phyloP scores from a whole-genome alignment of 140 eudicot genomes.

The Erigeron philadelphicus region DNA sequence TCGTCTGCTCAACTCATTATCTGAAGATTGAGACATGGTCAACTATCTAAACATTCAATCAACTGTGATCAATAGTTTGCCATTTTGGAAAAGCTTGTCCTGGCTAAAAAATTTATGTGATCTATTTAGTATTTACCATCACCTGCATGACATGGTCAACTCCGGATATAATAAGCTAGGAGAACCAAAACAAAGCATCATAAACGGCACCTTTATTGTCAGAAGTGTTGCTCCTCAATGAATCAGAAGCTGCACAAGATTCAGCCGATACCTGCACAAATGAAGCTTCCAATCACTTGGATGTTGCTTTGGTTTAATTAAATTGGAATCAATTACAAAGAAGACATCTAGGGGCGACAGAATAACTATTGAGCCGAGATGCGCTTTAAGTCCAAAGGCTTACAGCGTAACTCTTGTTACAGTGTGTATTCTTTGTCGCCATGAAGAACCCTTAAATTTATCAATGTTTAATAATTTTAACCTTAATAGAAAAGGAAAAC shows the following conservation, averaged over 20 bases:
- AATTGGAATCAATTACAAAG: not conserved
- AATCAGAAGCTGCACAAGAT: not conserved
- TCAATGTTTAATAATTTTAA: too few relatives aligned
- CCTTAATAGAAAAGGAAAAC: too few relatives aligned
- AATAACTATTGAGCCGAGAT: too few relatives aligned
- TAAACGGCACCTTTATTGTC: slow-evolving; percentile 3
- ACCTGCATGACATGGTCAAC: not conserved
- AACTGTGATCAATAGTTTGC: not conserved
- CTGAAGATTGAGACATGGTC: not conserved
- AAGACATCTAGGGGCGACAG: not conserved
- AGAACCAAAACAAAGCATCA: not conserved
- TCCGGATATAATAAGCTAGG: not conserved
- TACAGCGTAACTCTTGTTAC: too few relatives aligned
- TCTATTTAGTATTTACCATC: not conserved
- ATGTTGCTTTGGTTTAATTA: not conserved
- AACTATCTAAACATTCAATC: not conserved
- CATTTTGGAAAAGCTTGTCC: not conserved
- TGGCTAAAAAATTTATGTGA: not conserved
- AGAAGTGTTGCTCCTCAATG: not conserved
- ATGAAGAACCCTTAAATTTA: too few relatives aligned
- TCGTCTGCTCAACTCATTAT: not conserved
- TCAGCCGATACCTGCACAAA: not conserved
- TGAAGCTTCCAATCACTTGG: not conserved
- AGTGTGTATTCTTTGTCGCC: too few relatives aligned
- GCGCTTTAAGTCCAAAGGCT: too few relatives aligned